phyloP scores from a whole-genome alignment of 345 rosid genomes.

The Brassica carinata region DNA sequence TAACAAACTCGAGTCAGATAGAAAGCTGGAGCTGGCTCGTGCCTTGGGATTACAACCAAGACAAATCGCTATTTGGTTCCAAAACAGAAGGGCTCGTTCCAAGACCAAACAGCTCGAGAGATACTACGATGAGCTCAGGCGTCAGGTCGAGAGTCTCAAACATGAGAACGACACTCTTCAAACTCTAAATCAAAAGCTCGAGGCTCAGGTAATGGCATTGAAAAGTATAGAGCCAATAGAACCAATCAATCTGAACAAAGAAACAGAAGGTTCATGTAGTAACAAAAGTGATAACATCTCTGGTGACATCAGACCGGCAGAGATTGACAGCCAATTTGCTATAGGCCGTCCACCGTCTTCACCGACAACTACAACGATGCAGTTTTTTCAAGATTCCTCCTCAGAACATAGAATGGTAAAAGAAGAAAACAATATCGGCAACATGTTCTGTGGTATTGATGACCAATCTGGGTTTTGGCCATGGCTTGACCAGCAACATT shows the following conservation, averaged over 20 bases:
- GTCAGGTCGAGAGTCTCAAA: constrained; percentile 69
- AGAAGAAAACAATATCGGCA: constrained; percentile 74
- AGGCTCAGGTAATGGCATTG: constrained; percentile 81
- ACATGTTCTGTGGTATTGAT: constrained; percentile 84
- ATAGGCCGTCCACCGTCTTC: constrained; percentile 21
- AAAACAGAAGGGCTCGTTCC: constrained; percentile 92
- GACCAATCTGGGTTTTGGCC: constrained; percentile 94
- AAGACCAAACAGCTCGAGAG: constrained; percentile 91
- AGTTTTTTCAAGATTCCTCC: constrained; percentile 55
- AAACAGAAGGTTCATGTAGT: constrained; percentile 87
- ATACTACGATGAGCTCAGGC: constrained; percentile 77
- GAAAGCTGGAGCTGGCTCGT: constrained; percentile 88
- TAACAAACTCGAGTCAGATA: constrained; percentile 89
- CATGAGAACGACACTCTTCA: constrained; percentile 71
- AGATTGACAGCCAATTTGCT: constrained; percentile 56
- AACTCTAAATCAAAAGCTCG: constrained; percentile 76
- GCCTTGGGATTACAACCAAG: constrained; percentile 91
- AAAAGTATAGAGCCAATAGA: constrained; percentile 81
- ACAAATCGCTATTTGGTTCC: constrained; percentile 94
- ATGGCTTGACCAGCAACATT: constrained; percentile 89
- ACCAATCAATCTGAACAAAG: constrained; percentile 82
- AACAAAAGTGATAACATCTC: constrained; percentile 80
- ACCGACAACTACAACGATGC: constrained; percentile 3
- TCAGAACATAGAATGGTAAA: constrained; percentile 65
- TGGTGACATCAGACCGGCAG: constrained; percentile 67